Evolutionary conservation across 140 eudicot genomes (phyloP), one percentile per base, ranked within the genome.

Genomic region (Cichorium intybus): DNA sequence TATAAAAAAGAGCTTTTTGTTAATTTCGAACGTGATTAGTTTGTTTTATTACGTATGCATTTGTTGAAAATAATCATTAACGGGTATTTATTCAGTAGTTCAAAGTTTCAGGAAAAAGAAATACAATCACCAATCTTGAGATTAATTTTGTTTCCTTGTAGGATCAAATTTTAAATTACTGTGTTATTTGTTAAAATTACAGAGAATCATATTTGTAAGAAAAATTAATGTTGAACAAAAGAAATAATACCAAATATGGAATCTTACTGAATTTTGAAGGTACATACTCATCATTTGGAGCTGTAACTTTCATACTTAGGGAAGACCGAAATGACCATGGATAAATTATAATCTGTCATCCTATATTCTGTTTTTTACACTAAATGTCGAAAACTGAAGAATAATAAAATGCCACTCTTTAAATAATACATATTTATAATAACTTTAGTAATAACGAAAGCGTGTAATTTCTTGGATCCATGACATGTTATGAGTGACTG

Each of bases 301-400:
- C 14, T 6, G 60, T 50, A 65, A 65, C 48, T 65, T 31, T 50
- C 49, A 8, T 65, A 65, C 71, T 50, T 65, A 20, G 33, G 33
- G 50, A 14, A 14, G 15, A 22, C n/a, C 60, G 60, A 65, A 31
- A 50, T 20, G 20, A 29, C 46, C 6, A 2, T 18, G 3, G 2
- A 47, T 28, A 1, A 11, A 27, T 16, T 63, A 66, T 50, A 54
- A 68, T 50, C 18, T n/a, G n/a, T n/a, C n/a, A n/a, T n/a, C n/a
- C n/a, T n/a, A n/a, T n/a, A n/a, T 39, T 24, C 16, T 16, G 28
- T 26, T 52, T 22, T 22, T 3, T 37, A 37, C 46, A 37, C n/a
- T n/a, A 11, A 11, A 37, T 11, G 4, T 37, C 1, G 4, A 37
- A 10, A 4, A 43, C 49, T 43, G 37, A 31, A 31, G 6, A 31